phyloP scores from a whole-genome alignment of 1,284 basidiomycete species.

The Phylloporus gajari region DNA sequence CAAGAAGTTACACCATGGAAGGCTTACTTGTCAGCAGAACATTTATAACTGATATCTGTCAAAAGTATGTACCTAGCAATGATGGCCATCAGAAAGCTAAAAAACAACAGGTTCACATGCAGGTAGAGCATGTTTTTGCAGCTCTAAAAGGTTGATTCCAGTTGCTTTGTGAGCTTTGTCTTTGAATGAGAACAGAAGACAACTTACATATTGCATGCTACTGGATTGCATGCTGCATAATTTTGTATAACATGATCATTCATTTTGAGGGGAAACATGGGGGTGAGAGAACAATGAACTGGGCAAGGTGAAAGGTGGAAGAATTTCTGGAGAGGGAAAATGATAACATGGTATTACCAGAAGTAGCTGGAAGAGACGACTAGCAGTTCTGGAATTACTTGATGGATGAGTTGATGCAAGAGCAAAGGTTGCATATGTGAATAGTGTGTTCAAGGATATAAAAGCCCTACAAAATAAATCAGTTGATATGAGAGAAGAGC shows the following conservation, averaged over 20 bases:
- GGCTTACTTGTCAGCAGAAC: neutral
- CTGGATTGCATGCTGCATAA: slow-evolving; percentile 11
- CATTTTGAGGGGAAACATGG: neutral
- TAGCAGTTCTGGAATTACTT: too few relatives aligned
- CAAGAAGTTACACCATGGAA: neutral
- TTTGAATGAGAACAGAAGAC: neutral
- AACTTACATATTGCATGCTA: neutral
- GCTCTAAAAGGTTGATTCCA: slow-evolving; percentile 9
- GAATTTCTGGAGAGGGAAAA: neutral
- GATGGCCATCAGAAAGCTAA: too few relatives aligned
- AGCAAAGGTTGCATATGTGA: too few relatives aligned
- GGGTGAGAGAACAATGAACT: neutral
- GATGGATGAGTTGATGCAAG: too few relatives aligned
- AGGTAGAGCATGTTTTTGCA: slow-evolving; percentile 11
- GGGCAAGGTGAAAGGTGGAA: neutral
- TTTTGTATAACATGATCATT: slow-evolving; percentile 9
- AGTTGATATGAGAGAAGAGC: too few relatives aligned
- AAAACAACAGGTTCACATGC: neutral
- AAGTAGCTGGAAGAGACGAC: too few relatives aligned
- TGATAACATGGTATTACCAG: too few relatives aligned
- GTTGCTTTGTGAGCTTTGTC: neutral
- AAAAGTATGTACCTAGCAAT: slow-evolving; percentile 8
- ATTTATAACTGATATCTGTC: slow-evolving; percentile 4
- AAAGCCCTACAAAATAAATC: too few relatives aligned
- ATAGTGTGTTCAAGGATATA: too few relatives aligned